Base-by-base conservation (phyloP, 176 grass and related monocot genomes). In the Oryza glaberrima region DNA sequence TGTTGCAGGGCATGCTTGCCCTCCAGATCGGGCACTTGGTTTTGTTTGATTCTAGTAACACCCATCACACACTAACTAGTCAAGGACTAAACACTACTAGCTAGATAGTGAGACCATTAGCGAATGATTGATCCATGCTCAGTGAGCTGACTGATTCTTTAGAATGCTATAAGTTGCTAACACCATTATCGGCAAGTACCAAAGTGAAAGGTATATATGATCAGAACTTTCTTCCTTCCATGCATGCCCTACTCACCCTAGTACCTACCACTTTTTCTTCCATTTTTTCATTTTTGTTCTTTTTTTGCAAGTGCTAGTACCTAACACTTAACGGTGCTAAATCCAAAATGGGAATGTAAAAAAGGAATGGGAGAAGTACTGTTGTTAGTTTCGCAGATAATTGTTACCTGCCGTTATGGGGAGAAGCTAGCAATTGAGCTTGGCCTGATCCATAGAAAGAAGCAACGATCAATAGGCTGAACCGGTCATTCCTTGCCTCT, bases 51-150 rank as follows among this genome's bases (percentile, higher is more conserved):
- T 63, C 8, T 63, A 11, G 51, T 40, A 28, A 25, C 32, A 23
- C 45, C 71, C 54, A 82, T 63, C 81, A 74, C 56, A 3, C 70
- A 3, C 17, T 65, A 65, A 6, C 52, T 58, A 58, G 17, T 1
- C 19, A 80, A 51, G 26, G 44, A 63, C 65, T 48, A 79, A 4
- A 12, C n/a, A 65, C 1, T 58, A 65, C 0, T 78, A 48, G 77
- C 48, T 87, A 69, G 78, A 49, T 36, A n/a, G 38, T 82, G 71
- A 78, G 58, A 64, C 85, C 77, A 81, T 86, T 68, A 75, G 60
- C 7, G 19, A 70, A 76, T 82, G 85, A 87, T 82, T 87, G 77
- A 80, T 73, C 41, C 60, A 43, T 67, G 30, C 45, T 73, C n/a
- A 11, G 58, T 44, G 14, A 41, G 38, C 0, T 8, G 40, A 10